Evolutionary conservation across 805 yeast species (phyloP), one percentile per base, ranked within the genome.

Genomic region (Candida takata): DNA sequence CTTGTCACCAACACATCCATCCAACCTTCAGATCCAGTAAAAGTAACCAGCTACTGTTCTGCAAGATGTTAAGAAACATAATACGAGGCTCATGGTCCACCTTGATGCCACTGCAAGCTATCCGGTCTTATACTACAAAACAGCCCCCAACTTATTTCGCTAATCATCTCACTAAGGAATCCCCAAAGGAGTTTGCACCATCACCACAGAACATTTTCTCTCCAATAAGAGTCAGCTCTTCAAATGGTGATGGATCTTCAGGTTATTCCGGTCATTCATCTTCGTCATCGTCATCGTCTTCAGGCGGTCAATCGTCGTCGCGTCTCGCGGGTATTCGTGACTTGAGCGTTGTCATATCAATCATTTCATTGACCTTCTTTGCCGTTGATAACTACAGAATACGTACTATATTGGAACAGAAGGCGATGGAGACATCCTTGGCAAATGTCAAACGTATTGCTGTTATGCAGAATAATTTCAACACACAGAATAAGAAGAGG

Each of bases 311-410:
- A 7, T 14, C 12, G n/a, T 16, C 36, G 17, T 16, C 33, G 6
- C 31, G 20, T 9, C 9, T 17, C 6, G 13, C 36, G 12, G 19
- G 33, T 15, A 32, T 66, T 5, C 54, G 57, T 35, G 79, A 72
- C 18, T 30, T 70, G 4, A 57, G 69, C 0, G 44, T 68, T 3
- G 52, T 70, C 16, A 27, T 72, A 2, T 67, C 73, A 2, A 62
- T 71, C 48, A 41, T 62, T 6, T 58, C 69, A 8, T 46, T 74
- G 33, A 56, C 70, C 1, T 74, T 67, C 45, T 55, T 74, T 34
- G 75, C 79, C 2, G 40, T 73, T 8, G 79, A 74, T 44, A 72
- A 69, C 47, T 74, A 74, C 48, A 49, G 58, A 11, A 56, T 57
- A 9, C 55, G 77, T 19, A 46, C 64, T 12, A 55, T 51, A 31